Conservation (phyloP, 2,329 filamentous ascomycete species). For the Gnomoniopsis smithogilvyi region DNA sequence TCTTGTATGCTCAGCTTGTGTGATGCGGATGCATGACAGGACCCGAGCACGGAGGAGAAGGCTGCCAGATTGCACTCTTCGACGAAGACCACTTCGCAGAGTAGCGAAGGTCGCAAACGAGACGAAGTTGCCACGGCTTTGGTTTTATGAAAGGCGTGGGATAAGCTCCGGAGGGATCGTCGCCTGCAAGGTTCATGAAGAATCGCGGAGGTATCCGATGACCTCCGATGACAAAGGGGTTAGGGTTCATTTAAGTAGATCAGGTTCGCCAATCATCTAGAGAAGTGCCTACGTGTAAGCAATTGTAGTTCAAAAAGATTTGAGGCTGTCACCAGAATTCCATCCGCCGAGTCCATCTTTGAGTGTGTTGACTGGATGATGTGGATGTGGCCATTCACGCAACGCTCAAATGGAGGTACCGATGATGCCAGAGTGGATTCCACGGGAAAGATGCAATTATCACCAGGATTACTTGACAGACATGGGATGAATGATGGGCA, state of each 20-base stretch:
- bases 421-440: not conserved
- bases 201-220: not conserved
- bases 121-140: not conserved
- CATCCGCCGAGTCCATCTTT: not conserved
- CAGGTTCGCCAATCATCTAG: no score
- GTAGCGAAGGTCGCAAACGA: not conserved
- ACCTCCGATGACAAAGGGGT: not conserved
- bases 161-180: not conserved
- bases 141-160: not conserved
- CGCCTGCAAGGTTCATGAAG: not conserved
- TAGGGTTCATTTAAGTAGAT: not conserved
- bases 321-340: not conserved
- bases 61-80: not conserved
- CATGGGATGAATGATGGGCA: not conserved
- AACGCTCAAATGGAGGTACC: not conserved
- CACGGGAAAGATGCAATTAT: not conserved
- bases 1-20: not conserved
- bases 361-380: no score
- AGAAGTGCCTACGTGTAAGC: no score
- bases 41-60: not conserved
- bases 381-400: no score
- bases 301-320: no score
- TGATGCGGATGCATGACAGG: constrained; percentile 1
- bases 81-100: not conserved
- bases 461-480: not conserved